phyloP scores from a whole-genome alignment of 2,329 filamentous ascomycete species.

The Calonectria fujianensis region DNA sequence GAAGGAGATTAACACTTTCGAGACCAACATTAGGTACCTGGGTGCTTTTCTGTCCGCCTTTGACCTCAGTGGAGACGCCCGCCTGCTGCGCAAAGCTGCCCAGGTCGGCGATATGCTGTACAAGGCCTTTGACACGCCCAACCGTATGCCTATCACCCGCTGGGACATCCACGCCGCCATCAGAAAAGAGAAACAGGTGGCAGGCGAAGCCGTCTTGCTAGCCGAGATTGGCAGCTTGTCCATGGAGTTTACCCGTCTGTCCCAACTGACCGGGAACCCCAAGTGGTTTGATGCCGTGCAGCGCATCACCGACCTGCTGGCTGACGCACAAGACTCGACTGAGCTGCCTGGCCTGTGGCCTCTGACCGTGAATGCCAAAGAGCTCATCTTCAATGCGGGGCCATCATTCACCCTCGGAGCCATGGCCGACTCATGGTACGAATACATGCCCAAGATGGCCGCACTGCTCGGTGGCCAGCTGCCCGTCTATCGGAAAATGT shows the following conservation, averaged over 20 bases:
- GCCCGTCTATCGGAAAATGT: constrained; percentile 73
- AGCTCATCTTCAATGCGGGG: constrained; percentile 50
- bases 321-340: constrained; percentile 79
- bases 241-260: constrained; percentile 83
- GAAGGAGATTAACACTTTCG: constrained; percentile 77
- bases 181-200: constrained; percentile 55
- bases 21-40: constrained; percentile 83
- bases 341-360: constrained; percentile 85
- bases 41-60: constrained; percentile 82
- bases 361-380: constrained; percentile 50
- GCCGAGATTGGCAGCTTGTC: constrained; percentile 78
- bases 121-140: constrained; percentile 80
- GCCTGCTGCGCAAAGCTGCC: constrained; percentile 76
- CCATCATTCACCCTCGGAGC: constrained; percentile 69
- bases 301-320: constrained; percentile 80
- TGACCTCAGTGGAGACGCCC: constrained; percentile 75
- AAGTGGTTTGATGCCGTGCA: constrained; percentile 85
- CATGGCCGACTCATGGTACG: constrained; percentile 77
- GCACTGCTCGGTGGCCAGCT: constrained; percentile 74
- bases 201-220: constrained; percentile 63
- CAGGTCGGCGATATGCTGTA: constrained; percentile 80
- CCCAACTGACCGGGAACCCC: constrained; percentile 81
- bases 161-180: constrained; percentile 65
- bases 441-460: constrained; percentile 95
- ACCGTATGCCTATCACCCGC: constrained; percentile 76